Conservation (phyloP, 306 rosid species). For the Dalbergia cochinchinensis region DNA sequence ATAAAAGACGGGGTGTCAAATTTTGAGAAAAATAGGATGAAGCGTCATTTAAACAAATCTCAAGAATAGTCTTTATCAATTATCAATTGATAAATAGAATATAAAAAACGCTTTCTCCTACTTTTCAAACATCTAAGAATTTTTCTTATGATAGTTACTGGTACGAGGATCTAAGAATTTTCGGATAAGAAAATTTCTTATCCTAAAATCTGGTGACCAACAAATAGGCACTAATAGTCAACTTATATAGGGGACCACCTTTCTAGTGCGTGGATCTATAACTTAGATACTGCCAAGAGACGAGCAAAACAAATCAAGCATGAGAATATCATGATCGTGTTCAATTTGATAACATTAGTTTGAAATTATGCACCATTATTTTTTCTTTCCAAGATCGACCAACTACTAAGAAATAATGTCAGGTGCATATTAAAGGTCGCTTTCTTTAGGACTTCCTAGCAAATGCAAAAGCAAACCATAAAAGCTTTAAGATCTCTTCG, state of each 20-base stretch:
- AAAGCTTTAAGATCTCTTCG: too few species aligned
- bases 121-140: too few species aligned
- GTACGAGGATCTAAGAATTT: too few species aligned
- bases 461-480: not conserved
- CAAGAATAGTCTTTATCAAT: too few species aligned
- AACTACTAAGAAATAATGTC: not conserved
- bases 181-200: too few species aligned
- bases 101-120: too few species aligned
- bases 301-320: conserved; percentile 24
- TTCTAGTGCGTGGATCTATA: conserved; percentile 25
- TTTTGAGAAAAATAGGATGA: too few species aligned
- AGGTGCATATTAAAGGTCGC: not conserved
- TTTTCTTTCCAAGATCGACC: not conserved
- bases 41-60: too few species aligned
- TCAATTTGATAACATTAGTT: conserved; percentile 40
- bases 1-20: too few species aligned
- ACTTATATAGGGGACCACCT: conserved; percentile 25
- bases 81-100: too few species aligned
- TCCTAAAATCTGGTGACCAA: not conserved
- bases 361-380: not conserved
- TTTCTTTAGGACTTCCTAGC: conserved; percentile 12
- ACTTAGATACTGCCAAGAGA: conserved; percentile 30
- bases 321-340: not conserved
- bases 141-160: too few species aligned
- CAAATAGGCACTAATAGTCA: conserved; percentile 17